These are phyloP conservation scores for Forsythia viridissima DNA, from an alignment of 257 asterid species.

Conservation along the genomic window DNA sequence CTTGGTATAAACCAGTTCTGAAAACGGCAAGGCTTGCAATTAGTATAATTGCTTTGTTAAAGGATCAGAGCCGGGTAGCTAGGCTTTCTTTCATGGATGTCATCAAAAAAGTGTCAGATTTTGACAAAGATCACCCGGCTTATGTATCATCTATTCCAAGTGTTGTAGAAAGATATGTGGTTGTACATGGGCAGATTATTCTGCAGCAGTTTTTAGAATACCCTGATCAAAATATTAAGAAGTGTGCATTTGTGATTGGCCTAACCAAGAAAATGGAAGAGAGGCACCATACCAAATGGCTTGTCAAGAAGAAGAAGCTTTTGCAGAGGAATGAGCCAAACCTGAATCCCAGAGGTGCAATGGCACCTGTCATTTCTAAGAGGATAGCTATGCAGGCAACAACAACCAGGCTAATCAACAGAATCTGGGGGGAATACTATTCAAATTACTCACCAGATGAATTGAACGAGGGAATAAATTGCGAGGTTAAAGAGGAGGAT, in stretches of 20 bases:
- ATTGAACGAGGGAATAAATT: constrained; percentile 37
- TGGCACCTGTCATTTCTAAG: constrained; percentile 69
- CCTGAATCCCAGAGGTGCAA: constrained; percentile 83
- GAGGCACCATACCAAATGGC: constrained; percentile 90
- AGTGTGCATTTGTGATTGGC: constrained; percentile 70
- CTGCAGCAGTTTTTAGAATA: constrained; percentile 87
- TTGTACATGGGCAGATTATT: constrained; percentile 92
- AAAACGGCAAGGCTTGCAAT: constrained; percentile 81
- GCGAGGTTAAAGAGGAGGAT: constrained; percentile 62
- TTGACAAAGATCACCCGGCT: constrained; percentile 64
- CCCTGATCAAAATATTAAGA: constrained; percentile 76
- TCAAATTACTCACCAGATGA: constrained; percentile 78
- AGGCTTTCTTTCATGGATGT: constrained; percentile 83
- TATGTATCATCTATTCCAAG: constrained; percentile 66
- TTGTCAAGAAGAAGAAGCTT: constrained; percentile 84
- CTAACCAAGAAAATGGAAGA: constrained; percentile 85
- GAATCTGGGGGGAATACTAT: constrained; percentile 93
- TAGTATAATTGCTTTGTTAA: constrained; percentile 71
- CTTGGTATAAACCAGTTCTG: constrained; percentile 84
- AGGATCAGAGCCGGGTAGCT: constrained; percentile 76
- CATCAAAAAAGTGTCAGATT: constrained; percentile 64
- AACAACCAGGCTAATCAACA: constrained; percentile 75
- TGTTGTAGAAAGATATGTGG: constrained; percentile 77
- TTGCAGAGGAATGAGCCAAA: constrained; percentile 53
- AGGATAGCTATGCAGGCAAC: constrained; percentile 97